Conservation (phyloP, 73 alveolate genomes). For the Blepharisma stoltei region DNA sequence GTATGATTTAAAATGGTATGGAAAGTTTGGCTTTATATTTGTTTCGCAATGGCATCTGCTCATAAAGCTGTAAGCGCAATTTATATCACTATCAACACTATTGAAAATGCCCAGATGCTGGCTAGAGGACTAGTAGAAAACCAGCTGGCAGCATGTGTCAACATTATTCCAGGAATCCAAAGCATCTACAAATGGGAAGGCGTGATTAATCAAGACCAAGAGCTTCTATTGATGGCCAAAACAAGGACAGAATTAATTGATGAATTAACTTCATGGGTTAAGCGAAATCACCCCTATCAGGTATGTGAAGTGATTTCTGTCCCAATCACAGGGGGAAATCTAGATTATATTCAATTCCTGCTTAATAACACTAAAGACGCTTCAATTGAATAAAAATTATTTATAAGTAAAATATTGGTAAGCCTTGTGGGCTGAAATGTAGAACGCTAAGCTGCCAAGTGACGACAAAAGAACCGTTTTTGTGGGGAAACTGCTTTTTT, state of each 20-base stretch:
- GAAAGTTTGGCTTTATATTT: no score
- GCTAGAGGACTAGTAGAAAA: conserved; percentile 26
- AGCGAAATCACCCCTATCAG: conserved; percentile 9
- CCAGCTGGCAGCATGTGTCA: conserved; percentile 30
- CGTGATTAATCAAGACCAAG: conserved; percentile 23
- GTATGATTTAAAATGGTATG: no score
- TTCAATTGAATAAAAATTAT: no score
- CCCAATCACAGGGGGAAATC: conserved; percentile 24
- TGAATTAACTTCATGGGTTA: conserved; percentile 12
- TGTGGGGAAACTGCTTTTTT: no score
- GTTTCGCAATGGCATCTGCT: no score
- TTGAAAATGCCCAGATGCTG: conserved; percentile 8
- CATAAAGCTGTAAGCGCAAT: not conserved
- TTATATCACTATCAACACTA: not conserved
- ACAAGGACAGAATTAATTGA: conserved; percentile 14
- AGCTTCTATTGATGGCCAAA: conserved; percentile 23
- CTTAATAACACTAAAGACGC: not conserved
- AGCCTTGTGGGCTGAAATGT: no score
- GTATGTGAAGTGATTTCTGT: conserved; percentile 12
- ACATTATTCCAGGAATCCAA: conserved; percentile 22
- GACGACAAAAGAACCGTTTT: no score
- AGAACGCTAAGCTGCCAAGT: no score
- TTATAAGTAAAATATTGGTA: no score
- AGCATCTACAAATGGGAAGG: conserved; percentile 30
- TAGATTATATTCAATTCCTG: not conserved